Conservation (phyloP, 2,329 filamentous ascomycete genomes). For the Scedosporium minutisporum region DNA sequence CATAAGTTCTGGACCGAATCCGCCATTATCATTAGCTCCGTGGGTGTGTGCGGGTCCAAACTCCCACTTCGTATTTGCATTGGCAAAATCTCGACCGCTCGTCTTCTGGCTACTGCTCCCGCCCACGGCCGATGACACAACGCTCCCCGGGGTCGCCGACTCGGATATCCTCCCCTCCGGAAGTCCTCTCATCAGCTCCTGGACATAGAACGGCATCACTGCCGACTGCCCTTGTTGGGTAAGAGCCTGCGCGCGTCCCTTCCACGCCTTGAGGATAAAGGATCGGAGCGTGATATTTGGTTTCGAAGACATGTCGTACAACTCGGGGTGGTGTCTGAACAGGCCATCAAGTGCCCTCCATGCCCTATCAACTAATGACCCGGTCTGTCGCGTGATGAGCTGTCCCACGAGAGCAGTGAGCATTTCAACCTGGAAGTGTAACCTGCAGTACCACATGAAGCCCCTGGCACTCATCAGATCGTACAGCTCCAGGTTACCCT, state of each 20-base stretch:
- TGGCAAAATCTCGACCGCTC: background rate
- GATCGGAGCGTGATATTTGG: constrained; percentile 27
- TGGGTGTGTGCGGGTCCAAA: background rate
- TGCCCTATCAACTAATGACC: constrained; percentile 41
- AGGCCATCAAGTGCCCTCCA: constrained; percentile 38
- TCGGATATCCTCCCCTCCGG: constrained; percentile 1
- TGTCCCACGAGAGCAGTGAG: constrained; percentile 46
- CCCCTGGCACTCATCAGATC: constrained; percentile 30
- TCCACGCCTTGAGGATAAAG: constrained; percentile 34
- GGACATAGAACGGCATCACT: background rate
- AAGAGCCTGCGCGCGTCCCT: constrained; percentile 24
- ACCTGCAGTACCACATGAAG: constrained; percentile 46
- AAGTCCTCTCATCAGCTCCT: background rate
- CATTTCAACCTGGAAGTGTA: constrained; percentile 46
- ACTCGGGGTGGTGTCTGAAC: constrained; percentile 39
- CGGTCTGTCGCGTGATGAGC: constrained; percentile 37
- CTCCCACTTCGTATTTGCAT: background rate
- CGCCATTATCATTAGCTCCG: background rate
- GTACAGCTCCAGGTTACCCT: constrained; percentile 37
- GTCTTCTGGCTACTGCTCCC: background rate
- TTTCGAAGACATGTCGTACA: constrained; percentile 33
- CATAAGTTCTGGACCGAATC: background rate
- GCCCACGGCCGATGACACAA: background rate
- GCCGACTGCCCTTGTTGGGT: constrained; percentile 9
- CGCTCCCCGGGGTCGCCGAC: background rate